phyloP scores from a whole-genome alignment of 352 stramenopile species.

The Globisporangium irregulare region DNA sequence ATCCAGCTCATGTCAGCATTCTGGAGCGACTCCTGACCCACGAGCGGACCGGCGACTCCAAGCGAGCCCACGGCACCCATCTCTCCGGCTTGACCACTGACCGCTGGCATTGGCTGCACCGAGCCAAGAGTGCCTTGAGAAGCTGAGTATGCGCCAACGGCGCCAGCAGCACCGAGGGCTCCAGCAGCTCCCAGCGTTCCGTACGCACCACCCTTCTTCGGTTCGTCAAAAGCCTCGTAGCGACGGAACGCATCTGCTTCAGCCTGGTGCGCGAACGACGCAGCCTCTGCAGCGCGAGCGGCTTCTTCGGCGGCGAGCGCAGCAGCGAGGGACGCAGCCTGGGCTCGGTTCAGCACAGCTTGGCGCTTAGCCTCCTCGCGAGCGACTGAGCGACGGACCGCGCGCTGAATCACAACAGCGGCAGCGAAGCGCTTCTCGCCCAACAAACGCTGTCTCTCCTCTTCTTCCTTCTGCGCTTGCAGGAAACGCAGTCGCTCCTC shows the following conservation, averaged over 20 bases:
- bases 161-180: constrained; percentile 50
- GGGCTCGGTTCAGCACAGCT: constrained; percentile 59
- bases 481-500: constrained; percentile 61
- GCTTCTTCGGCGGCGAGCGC: constrained; percentile 75
- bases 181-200: constrained; percentile 54
- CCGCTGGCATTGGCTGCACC: constrained; percentile 60
- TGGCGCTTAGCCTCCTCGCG: constrained; percentile 74
- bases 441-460: constrained; percentile 57
- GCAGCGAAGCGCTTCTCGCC: constrained; percentile 53
- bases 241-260: constrained; percentile 78
- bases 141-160: constrained; percentile 48
- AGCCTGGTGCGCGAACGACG: constrained; percentile 63
- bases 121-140: constrained; percentile 62
- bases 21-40: constrained; percentile 79
- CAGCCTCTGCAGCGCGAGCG: constrained; percentile 63
- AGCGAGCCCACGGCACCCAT: constrained; percentile 75
- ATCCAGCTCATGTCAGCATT: constrained; percentile 86
- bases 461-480: constrained; percentile 58
- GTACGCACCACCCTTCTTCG: constrained; percentile 38
- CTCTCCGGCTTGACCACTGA: constrained; percentile 67
- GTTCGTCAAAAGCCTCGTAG: constrained; percentile 59
- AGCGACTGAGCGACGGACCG: constrained; percentile 58
- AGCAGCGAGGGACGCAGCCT: constrained; percentile 69
- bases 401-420: constrained; percentile 64
- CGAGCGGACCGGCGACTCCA: constrained; percentile 65